Evolutionary conservation across 1,284 basidiomycete species (phyloP), one percentile per base, ranked within the genome.

Genomic region (Ceratobasidium papillatum): DNA sequence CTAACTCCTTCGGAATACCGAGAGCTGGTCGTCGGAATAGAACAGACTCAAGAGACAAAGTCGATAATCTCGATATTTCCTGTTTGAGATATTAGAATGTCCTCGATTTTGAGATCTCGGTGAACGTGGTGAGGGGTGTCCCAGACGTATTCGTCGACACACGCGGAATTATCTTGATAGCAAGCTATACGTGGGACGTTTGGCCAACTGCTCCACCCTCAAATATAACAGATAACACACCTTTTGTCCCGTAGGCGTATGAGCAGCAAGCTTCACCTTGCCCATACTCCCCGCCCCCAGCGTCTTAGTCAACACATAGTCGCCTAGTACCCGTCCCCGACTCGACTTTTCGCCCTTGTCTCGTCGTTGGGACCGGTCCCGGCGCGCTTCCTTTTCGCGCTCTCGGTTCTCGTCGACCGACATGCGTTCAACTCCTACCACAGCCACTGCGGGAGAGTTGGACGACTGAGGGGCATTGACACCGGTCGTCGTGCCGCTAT

Each of bases 1-100:
- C 22, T 99, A 86, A 0, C 94, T 98, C 30, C 97, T 96, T 79
- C 97, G 99, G 82, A 99, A 99, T 0, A 97, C 99, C 34, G 92
- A 90, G 0, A 99, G 89, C 80, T 97, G 94, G 51, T 85, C 81
- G 27, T 85, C 81, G 1, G 98, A 97, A 78, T 97, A 91, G 82
- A 91, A 99, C n/a, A 99, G 87, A 82, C 99, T 99, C 34, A 96
- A 98, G 99, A 87, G 56, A 97, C 97, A 84, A 99, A 99, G 83
- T 99, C 97, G 82, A 99, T 99, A 77, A 99, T 99, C 86, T 99
- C 99, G 87, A 99, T 98, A 83, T 99, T 99, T 14, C 97, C 97
- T 0, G 94, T 95, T 78, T 98, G 96, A 1, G 96, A 98, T 79
- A 99, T 99, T 80, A 99, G 91, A 79, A 99, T 99, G 84, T 98